Conservation (phyloP, 2,329 filamentous ascomycete species). For the Cryphonectria radicalis region DNA sequence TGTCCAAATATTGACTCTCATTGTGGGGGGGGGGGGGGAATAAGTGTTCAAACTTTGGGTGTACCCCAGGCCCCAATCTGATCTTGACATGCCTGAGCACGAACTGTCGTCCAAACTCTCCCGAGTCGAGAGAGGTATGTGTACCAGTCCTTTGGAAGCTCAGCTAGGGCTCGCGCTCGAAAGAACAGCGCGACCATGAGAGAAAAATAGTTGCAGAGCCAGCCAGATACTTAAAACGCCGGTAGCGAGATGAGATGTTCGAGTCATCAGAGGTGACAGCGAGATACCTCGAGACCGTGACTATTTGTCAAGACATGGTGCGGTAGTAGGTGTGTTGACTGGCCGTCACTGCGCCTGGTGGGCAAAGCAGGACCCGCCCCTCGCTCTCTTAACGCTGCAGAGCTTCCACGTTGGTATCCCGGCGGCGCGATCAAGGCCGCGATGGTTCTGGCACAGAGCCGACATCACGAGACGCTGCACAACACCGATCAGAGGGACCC, state of each 20-base stretch:
- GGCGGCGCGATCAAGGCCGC: not conserved
- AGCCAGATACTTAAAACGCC: not conserved
- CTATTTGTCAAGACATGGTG: not conserved
- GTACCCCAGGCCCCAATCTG: not conserved
- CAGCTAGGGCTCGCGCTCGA: not conserved
- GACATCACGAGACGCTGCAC: not conserved
- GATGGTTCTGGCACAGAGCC: not conserved
- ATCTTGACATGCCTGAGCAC: not conserved
- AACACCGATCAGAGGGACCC: not conserved
- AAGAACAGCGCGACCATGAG: not conserved
- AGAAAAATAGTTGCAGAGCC: not conserved
- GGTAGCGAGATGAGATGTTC: not conserved
- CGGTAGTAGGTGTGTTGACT: not conserved
- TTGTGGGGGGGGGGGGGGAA: too few species aligned
- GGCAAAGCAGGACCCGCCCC: not conserved
- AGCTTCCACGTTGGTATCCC: constrained; percentile 3
- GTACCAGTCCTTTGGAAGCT: not conserved
- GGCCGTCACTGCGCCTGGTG: not conserved
- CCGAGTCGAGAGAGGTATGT: not conserved
- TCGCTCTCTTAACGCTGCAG: not conserved
- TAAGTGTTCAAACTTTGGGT: not conserved
- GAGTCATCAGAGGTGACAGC: not conserved
- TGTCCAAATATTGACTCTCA: not conserved
- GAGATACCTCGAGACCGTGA: not conserved
- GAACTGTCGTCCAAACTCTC: not conserved